Evolutionary conservation across 306 rosid species (phyloP).

Genomic region (Potentilla sterilis): DNA sequence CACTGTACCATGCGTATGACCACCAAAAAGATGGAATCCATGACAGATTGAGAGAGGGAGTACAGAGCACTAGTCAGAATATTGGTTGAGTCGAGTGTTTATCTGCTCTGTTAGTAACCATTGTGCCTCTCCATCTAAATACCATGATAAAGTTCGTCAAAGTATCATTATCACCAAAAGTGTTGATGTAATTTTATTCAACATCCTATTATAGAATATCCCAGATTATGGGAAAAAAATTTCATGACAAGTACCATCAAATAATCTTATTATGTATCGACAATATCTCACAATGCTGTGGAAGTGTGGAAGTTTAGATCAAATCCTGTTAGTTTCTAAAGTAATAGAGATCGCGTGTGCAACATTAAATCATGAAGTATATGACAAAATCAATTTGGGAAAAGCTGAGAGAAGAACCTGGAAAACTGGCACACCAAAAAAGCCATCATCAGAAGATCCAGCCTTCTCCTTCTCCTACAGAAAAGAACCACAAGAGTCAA

Average conservation of each 20-base stretch:
- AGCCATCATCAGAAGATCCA: slow-evolving; percentile 57
- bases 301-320: not conserved
- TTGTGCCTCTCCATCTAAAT: not conserved
- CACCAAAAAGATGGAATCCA: not conserved
- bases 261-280: not conserved
- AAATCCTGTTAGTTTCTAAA: not conserved
- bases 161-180: not conserved
- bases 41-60: not conserved
- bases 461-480: slow-evolving; percentile 69
- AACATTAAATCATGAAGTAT: not conserved
- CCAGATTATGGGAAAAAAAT: not conserved
- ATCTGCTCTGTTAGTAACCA: not conserved
- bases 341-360: not conserved
- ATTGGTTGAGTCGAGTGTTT: not conserved
- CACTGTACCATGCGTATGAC: not conserved
- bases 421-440: slow-evolving; percentile 86
- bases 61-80: not conserved
- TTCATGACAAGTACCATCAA: not conserved
- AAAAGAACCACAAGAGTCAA: slow-evolving; percentile 4
- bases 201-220: not conserved
- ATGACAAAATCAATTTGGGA: slow-evolving; percentile 10
- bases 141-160: not conserved
- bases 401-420: slow-evolving; percentile 63
- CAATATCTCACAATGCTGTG: not conserved
- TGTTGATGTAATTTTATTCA: not conserved